Percentiles rank a stretch among this genome's conserved stretches.
Conservation (phyloP, 441 rosid species). For the Kokia cookei region DNA sequence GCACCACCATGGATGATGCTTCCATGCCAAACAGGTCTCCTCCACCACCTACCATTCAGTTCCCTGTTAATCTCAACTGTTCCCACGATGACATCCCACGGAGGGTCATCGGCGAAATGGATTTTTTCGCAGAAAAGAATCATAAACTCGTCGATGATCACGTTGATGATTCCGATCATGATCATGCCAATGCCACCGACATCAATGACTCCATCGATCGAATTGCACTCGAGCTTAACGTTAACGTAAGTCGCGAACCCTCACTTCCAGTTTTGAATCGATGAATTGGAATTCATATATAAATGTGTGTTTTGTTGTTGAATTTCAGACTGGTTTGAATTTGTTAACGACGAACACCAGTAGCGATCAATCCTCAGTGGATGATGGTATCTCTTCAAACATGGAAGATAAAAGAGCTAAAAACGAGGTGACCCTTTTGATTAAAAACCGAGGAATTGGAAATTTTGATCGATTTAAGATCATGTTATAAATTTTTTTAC, state of each 20-base stretch:
- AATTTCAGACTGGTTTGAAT: slow-evolving; percentile 32
- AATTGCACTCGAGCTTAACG: neutral
- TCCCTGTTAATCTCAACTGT: slow-evolving; percentile 26
- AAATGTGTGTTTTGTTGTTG: neutral
- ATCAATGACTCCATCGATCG: slow-evolving; percentile 12
- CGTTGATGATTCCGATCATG: slow-evolving; percentile 7
- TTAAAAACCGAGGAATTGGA: neutral
- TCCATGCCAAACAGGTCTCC: neutral
- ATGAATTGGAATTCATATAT: neutral
- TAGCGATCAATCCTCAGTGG: slow-evolving; percentile 33
- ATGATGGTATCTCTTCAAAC: slow-evolving; percentile 25
- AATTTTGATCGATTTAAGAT: neutral
- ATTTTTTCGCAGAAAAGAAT: slow-evolving; percentile 33
- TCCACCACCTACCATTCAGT: slow-evolving; percentile 34
- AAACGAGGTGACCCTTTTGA: slow-evolving; percentile 20
- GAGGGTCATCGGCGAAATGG: slow-evolving; percentile 34
- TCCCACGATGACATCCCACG: neutral
- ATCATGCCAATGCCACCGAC: slow-evolving; percentile 9
- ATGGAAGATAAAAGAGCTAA: slow-evolving; percentile 23
- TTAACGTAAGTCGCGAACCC: neutral
- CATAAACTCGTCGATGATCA: neutral
- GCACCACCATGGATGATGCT: slow-evolving; percentile 17
- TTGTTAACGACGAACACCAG: slow-evolving; percentile 28
- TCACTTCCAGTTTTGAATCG: neutral
- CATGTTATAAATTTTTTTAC: neutral